Percentiles rank a stretch among this genome's conserved stretches.
Conservation (phyloP, 2,329 filamentous ascomycete genomes). For the Onygenales sp. region DNA sequence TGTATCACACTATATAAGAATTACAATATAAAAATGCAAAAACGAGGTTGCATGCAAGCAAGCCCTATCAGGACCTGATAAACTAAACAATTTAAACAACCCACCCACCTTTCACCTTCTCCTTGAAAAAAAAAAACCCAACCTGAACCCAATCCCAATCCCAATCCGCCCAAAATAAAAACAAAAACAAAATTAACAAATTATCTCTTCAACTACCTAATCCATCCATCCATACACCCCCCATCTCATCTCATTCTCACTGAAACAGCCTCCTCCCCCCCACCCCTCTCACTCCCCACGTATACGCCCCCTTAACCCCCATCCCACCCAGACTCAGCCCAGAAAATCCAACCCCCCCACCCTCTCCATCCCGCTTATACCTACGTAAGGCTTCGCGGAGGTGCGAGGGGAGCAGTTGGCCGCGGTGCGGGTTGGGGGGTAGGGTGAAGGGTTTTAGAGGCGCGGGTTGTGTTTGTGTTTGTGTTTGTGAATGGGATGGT, state of each 20-base stretch:
- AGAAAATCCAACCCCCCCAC: slow-evolving; percentile 38
- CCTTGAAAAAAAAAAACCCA: too few species aligned
- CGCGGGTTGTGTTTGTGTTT: background rate
- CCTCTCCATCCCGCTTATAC: slow-evolving; percentile 40
- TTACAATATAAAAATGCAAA: too few species aligned
- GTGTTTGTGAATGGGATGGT: background rate
- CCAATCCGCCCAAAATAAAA: background rate
- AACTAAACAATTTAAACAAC: too few species aligned
- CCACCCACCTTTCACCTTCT: too few species aligned
- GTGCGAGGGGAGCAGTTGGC: slow-evolving; percentile 39
- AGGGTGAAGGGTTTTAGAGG: slow-evolving; percentile 18
- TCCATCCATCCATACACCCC: background rate
- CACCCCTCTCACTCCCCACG: slow-evolving; percentile 32
- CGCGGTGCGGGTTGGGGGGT: slow-evolving; percentile 37
- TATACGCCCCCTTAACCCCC: slow-evolving; percentile 33
- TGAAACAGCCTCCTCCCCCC: slow-evolving; percentile 37
- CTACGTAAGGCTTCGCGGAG: slow-evolving; percentile 40
- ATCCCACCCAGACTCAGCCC: slow-evolving; percentile 38
- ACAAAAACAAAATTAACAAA: slow-evolving; percentile 3
- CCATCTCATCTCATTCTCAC: slow-evolving; percentile 12
- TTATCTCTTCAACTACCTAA: background rate
- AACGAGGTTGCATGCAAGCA: too few species aligned
- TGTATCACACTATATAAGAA: too few species aligned
- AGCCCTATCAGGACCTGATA: too few species aligned
- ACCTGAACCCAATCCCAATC: too few species aligned